Conservation (phyloP, 148 eudicot genomes). For the Rhododendron ferrugineum region DNA sequence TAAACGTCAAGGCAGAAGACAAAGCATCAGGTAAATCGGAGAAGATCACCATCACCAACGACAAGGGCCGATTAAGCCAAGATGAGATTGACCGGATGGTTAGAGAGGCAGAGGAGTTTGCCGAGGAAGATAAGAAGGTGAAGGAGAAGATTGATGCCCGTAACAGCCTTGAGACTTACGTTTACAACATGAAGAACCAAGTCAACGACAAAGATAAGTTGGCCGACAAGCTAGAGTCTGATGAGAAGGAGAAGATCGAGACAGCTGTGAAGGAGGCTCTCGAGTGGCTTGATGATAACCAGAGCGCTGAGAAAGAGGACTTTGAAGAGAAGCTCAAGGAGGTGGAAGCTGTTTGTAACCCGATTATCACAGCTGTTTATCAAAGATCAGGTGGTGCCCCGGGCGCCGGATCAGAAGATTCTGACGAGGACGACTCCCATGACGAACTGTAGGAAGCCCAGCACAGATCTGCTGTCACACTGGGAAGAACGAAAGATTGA, state of each 20-base stretch:
- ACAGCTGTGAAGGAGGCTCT: constrained; percentile 46
- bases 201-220: constrained; percentile 49
- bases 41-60: constrained; percentile 56
- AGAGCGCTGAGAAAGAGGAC: constrained; percentile 54
- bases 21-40: constrained; percentile 46
- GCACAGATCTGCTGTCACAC: not conserved
- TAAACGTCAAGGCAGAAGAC: constrained; percentile 58
- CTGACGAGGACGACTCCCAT: constrained; percentile 23
- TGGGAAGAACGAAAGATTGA: not conserved
- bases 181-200: constrained; percentile 57
- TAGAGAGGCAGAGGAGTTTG: constrained; percentile 53
- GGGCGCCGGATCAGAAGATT: constrained; percentile 20
- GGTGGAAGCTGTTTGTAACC: constrained; percentile 58
- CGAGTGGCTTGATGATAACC: constrained; percentile 63
- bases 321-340: constrained; percentile 55
- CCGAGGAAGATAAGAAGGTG: constrained; percentile 55
- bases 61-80: constrained; percentile 52
- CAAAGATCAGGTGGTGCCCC: constrained; percentile 49
- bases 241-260: constrained; percentile 58
- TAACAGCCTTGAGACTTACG: constrained; percentile 44
- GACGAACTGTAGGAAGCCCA: constrained; percentile 36
- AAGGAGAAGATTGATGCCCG: constrained; percentile 51
- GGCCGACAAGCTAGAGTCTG: constrained; percentile 47
- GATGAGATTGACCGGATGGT: constrained; percentile 61
- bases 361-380: constrained; percentile 40